Evolutionary conservation across 2,329 filamentous ascomycete genomes (phyloP).

Genomic region (Talaromyces sp.): DNA sequence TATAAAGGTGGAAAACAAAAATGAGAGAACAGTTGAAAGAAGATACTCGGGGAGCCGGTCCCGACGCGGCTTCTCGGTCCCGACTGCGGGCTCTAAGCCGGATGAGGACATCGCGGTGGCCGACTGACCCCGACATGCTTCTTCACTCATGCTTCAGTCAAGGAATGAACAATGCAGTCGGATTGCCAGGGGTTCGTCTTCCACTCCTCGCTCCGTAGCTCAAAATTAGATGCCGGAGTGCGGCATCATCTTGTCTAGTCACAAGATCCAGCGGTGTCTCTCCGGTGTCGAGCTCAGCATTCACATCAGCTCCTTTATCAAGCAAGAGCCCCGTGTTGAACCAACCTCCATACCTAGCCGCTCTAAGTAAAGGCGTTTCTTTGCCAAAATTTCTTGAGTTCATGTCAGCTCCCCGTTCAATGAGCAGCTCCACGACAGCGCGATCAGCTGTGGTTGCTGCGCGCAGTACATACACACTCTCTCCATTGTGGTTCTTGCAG

Average conservation of each 20-base stretch:
- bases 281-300: neutral
- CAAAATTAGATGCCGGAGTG: no score
- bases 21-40: neutral
- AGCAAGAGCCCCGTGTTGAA: neutral
- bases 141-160: no score
- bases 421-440: neutral
- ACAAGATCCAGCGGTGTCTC: neutral
- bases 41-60: neutral
- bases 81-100: neutral
- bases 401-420: neutral
- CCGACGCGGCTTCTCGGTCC: neutral
- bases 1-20: neutral
- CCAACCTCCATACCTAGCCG: no score
- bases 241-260: no score
- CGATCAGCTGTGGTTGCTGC: neutral
- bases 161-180: no score
- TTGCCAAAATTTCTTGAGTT: neutral
- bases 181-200: no score
- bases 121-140: no score
- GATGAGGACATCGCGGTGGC: neutral
- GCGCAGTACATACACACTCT: neutral
- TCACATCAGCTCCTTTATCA: neutral
- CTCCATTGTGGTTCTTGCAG: neutral
- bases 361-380: neutral
- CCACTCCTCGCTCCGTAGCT: no score